Percentiles rank a stretch among this genome's conserved stretches.
phyloP scores from a whole-genome alignment of 2,329 filamentous ascomycete species.

The Kalmusia sp. region DNA sequence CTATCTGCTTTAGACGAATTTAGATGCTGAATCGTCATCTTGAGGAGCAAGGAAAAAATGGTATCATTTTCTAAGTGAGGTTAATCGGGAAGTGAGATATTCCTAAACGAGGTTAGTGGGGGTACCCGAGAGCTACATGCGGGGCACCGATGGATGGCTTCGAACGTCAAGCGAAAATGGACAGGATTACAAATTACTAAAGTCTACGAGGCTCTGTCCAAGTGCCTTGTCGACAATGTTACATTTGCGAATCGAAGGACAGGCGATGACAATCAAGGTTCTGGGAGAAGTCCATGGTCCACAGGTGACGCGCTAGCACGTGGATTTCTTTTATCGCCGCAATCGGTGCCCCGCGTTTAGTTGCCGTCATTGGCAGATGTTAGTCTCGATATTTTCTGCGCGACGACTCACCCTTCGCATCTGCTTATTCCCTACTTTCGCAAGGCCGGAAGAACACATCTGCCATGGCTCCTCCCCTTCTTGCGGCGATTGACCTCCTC shows the following conservation, averaged over 20 bases:
- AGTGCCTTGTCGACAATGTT: background rate
- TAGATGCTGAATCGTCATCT: no score
- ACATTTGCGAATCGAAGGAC: background rate
- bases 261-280: background rate
- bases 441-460: no score
- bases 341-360: conserved; percentile 9
- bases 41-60: no score
- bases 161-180: no score
- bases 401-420: conserved; percentile 18
- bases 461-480: conserved; percentile 54
- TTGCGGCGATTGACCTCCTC: conserved; percentile 58
- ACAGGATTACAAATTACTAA: no score
- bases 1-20: no score
- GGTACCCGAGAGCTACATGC: background rate
- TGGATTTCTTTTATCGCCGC: background rate
- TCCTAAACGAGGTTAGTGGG: background rate
- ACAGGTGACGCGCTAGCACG: conserved; percentile 1
- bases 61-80: no score
- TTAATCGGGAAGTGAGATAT: background rate
- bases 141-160: no score
- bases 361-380: conserved; percentile 1
- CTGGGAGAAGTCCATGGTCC: background rate
- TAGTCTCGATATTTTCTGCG: conserved; percentile 8
- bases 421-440: background rate
- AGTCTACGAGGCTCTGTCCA: no score